These are phyloP conservation scores for Malus domestica DNA, from an alignment of 306 rosid genomes.

Conservation along the genomic window DNA sequence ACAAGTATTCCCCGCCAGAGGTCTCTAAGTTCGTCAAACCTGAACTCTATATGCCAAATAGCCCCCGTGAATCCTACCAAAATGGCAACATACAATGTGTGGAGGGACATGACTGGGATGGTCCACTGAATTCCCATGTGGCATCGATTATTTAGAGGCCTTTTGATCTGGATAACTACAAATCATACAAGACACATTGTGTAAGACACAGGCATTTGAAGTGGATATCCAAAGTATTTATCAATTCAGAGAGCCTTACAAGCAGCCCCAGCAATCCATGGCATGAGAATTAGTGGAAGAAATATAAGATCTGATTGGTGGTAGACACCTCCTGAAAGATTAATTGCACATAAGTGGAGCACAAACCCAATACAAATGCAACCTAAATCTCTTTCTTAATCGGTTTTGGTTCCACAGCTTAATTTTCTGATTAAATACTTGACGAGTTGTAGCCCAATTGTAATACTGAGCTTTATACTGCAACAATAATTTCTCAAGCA, in stretches of 20 bases:
- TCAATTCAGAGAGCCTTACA: conserved; percentile 43
- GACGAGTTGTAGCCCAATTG: conserved; percentile 1
- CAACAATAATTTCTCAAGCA: conserved; percentile 2
- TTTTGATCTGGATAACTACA: conserved; percentile 56
- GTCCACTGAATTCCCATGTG: conserved; percentile 76
- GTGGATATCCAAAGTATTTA: not conserved
- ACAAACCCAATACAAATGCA: not conserved
- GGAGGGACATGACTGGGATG: conserved; percentile 54
- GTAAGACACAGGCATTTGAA: conserved; percentile 13
- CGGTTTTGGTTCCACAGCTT: not conserved
- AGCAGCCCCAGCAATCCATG: conserved; percentile 78
- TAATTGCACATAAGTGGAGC: conserved; percentile 1
- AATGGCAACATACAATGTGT: conserved; percentile 52
- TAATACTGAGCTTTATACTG: conserved; percentile 5
- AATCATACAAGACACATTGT: conserved; percentile 21
- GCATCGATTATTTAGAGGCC: conserved; percentile 66
- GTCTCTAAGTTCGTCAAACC: conserved; percentile 90
- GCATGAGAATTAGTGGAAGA: conserved; percentile 71
- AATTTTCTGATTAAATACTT: not conserved
- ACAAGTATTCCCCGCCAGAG: conserved; percentile 89
- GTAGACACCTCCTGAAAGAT: conserved; percentile 86
- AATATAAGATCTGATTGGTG: conserved; percentile 68
- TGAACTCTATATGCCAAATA: conserved; percentile 80
- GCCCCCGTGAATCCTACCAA: conserved; percentile 72
- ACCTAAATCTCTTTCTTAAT: not conserved